phyloP scores from a whole-genome alignment of 2,329 filamentous ascomycete genomes.

The Colletotrichum caudatum region DNA sequence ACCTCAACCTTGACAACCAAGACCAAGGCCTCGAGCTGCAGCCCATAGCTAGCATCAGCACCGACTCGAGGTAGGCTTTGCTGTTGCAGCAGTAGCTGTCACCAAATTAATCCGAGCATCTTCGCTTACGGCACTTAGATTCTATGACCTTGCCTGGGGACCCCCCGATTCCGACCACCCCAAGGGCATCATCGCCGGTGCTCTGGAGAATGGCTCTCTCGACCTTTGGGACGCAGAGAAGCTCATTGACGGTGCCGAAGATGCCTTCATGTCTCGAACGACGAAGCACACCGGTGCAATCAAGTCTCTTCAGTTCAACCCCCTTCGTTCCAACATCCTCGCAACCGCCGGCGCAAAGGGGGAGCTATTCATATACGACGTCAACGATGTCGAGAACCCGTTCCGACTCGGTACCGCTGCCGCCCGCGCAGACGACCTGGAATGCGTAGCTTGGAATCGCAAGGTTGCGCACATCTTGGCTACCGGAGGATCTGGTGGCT shows the following conservation, averaged over 20 bases:
- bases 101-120: constrained; percentile 9
- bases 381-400: constrained; percentile 88
- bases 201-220: constrained; percentile 92
- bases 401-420: constrained; percentile 90
- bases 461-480: constrained; percentile 97
- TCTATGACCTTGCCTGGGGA: constrained; percentile 97
- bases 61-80: constrained; percentile 82
- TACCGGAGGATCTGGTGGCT: constrained; percentile 91
- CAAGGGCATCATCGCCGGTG: constrained; percentile 92
- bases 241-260: constrained; percentile 68
- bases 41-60: constrained; percentile 84
- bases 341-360: constrained; percentile 95
- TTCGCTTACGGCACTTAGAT: constrained; percentile 65
- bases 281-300: constrained; percentile 92
- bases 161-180: constrained; percentile 82
- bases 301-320: constrained; percentile 97
- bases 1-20: constrained; percentile 83
- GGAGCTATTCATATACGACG: constrained; percentile 94
- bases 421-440: constrained; percentile 92
- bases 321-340: constrained; percentile 87
- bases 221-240: constrained; percentile 92
- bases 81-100: constrained; percentile 3
- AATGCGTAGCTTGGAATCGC: constrained; percentile 98
- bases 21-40: constrained; percentile 85
- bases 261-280: constrained; percentile 87